These are phyloP conservation scores for Purshia tridentata DNA, from an alignment of 306 rosid species.

Conservation along the genomic window DNA sequence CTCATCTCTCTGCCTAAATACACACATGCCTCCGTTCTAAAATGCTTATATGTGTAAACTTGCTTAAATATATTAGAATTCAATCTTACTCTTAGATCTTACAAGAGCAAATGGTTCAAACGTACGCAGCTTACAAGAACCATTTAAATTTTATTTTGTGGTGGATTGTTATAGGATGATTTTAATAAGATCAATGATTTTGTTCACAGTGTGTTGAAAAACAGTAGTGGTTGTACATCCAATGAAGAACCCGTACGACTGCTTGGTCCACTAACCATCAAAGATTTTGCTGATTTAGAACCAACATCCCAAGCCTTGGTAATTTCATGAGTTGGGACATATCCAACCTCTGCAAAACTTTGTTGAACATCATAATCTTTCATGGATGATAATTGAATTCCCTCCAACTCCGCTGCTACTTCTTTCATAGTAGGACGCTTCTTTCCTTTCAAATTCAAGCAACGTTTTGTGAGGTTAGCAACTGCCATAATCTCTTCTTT, in stretches of 20 bases:
- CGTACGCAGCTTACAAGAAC: too few relatives aligned
- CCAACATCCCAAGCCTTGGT: neutral
- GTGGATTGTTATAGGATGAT: too few relatives aligned
- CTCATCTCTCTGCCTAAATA: too few relatives aligned
- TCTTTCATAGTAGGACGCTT: slow-evolving; percentile 19
- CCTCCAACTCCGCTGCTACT: slow-evolving; percentile 1
- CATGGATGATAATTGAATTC: neutral
- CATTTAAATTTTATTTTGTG: too few relatives aligned
- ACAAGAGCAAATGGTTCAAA: too few relatives aligned
- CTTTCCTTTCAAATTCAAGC: slow-evolving; percentile 9
- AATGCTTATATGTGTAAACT: too few relatives aligned
- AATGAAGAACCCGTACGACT: neutral
- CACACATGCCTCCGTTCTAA: too few relatives aligned
- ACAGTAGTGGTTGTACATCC: neutral
- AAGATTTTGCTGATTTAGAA: neutral
- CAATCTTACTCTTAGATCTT: too few relatives aligned
- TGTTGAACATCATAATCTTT: neutral
- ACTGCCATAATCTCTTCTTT: slow-evolving; percentile 10
- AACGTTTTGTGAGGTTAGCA: slow-evolving; percentile 4
- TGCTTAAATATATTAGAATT: too few relatives aligned
- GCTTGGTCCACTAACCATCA: neutral
- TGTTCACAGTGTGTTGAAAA: neutral
- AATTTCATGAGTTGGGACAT: neutral
- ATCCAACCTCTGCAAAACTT: slow-evolving; percentile 13
- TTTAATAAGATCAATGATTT: too few relatives aligned